A percentile compares a stretch with the other conserved stretches of the same genome.
These are phyloP conservation scores for Boletus tylopilopsis DNA, from an alignment of 768 basidiomycete genomes.

Conservation along the genomic window DNA sequence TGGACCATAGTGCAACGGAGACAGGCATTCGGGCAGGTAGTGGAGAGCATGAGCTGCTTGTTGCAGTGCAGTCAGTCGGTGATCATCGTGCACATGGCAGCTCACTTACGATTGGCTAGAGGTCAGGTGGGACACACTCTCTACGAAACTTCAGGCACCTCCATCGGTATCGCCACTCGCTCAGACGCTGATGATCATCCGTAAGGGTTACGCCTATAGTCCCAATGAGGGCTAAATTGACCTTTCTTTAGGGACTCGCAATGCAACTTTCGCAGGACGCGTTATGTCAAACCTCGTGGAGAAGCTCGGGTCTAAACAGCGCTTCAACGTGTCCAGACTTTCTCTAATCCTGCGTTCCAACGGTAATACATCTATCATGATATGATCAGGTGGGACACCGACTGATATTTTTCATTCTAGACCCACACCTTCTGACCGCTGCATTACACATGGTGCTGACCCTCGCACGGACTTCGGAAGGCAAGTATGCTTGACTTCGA, in stretches of 20 bases:
- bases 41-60: conserved; percentile 19
- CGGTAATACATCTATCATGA: background rate
- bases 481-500: background rate
- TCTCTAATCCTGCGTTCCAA: conserved; percentile 11
- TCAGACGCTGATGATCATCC: background rate
- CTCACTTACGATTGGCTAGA: conserved; percentile 2
- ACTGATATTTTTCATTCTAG: conserved; percentile 1
- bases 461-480: conserved; percentile 14
- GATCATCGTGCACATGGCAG: background rate
- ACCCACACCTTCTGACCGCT: conserved; percentile 6
- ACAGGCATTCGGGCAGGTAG: conserved; percentile 20
- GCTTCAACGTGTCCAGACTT: conserved; percentile 5
- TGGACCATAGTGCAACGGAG: no score
- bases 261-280: no score
- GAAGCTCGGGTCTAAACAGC: background rate
- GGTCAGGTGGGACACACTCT: conserved; percentile 1
- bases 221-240: no score
- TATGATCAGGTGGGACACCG: no score
- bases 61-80: conserved; percentile 15
- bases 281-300: no score
- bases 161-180: no score
- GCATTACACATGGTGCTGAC: conserved; percentile 16
- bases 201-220: no score
- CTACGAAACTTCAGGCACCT: no score
- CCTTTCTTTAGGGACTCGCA: no score